Evolutionary conservation across 2,329 filamentous ascomycete genomes (phyloP).

Genomic region (Aspergillus unguis): DNA sequence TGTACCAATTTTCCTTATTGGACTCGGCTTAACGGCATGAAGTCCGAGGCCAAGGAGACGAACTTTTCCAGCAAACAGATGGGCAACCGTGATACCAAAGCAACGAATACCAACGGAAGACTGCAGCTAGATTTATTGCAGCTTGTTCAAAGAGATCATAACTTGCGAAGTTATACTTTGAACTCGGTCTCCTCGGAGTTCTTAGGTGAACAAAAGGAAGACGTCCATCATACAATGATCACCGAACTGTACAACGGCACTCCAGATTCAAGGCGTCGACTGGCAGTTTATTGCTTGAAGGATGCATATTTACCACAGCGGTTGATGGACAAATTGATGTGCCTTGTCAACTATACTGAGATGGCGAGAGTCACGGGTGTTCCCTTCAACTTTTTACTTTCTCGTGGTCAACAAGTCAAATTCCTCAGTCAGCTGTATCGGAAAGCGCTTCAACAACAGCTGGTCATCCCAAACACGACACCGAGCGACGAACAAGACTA

Average conservation of each 20-base stretch:
- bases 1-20: constrained; percentile 78
- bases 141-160: constrained; percentile 88
- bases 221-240: constrained; percentile 99
- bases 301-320: constrained; percentile 94
- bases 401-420: constrained; percentile 92
- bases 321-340: constrained; percentile 95
- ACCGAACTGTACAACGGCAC: constrained; percentile 97
- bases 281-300: constrained; percentile 95
- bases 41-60: constrained; percentile 69
- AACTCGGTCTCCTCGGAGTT: constrained; percentile 97
- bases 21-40: constrained; percentile 70
- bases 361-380: constrained; percentile 99
- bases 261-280: constrained; percentile 80
- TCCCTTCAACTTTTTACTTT: constrained; percentile 89
- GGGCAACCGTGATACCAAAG: constrained; percentile 90
- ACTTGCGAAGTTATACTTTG: constrained; percentile 91
- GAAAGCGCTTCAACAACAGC: constrained; percentile 86
- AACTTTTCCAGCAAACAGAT: constrained; percentile 98
- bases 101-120: constrained; percentile 90
- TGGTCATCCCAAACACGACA: constrained; percentile 86
- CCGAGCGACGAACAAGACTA: constrained; percentile 82
- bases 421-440: constrained; percentile 97
- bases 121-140: constrained; percentile 94
- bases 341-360: constrained; percentile 97
- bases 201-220: constrained; percentile 94